Evolutionary conservation across 371 early-diverging fungal genomes (phyloP).

Genomic region (Vairimorpha apis): DNA sequence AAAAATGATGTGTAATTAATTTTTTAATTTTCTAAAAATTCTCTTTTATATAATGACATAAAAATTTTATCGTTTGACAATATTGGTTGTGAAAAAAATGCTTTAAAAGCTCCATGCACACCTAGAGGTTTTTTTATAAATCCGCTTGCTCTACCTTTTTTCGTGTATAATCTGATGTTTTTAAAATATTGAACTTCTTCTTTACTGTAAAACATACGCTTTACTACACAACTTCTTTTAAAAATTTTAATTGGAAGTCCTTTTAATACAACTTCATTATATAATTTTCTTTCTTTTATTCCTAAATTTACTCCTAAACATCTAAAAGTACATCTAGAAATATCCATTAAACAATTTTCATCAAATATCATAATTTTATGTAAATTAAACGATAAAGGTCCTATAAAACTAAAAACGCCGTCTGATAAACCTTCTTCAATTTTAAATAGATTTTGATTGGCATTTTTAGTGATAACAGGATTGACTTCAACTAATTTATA

Average conservation of each 20-base stretch:
- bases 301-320: constrained; percentile 19
- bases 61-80: constrained; percentile 55
- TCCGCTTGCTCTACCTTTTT: constrained; percentile 47
- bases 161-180: constrained; percentile 50
- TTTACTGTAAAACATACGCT: constrained; percentile 60
- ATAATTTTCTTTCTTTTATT: constrained; percentile 52
- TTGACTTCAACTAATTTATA: constrained; percentile 31
- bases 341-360: constrained; percentile 2
- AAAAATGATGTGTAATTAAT: background rate
- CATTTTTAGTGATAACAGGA: constrained; percentile 27
- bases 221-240: constrained; percentile 48
- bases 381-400: constrained; percentile 50
- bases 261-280: constrained; percentile 46
- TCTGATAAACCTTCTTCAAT: constrained; percentile 30
- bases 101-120: constrained; percentile 60
- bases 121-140: constrained; percentile 61
- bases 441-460: constrained; percentile 48
- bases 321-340: constrained; percentile 7
- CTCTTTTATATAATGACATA: constrained; percentile 60
- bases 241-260: constrained; percentile 60
- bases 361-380: constrained; percentile 27
- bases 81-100: constrained; percentile 59
- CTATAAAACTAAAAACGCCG: constrained; percentile 58
- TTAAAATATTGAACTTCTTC: constrained; percentile 62
- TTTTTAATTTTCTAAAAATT: constrained; percentile 47